These are phyloP conservation scores for Cordyceps cateniannulata DNA, from an alignment of 2,329 filamentous ascomycete genomes.

Conservation along the genomic window DNA sequence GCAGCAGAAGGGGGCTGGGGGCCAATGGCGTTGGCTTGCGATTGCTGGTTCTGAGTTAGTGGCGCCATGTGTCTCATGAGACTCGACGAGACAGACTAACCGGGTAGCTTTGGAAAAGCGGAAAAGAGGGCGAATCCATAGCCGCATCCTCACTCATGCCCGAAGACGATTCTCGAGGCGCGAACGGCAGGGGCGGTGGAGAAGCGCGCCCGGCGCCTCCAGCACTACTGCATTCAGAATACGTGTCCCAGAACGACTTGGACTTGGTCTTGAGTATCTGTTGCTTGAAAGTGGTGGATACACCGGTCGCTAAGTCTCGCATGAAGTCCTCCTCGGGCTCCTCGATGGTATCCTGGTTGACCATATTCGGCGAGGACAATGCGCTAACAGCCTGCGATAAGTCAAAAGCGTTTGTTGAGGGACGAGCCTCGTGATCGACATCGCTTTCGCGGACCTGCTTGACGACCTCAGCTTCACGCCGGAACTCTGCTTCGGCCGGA, in stretches of 20 bases:
- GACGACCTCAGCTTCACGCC: constrained; percentile 90
- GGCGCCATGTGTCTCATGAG: neutral
- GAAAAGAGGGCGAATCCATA: constrained; percentile 61
- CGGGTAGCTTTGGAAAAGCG: constrained; percentile 28
- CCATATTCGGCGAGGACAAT: constrained; percentile 63
- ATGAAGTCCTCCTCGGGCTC: constrained; percentile 67
- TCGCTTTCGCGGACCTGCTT: constrained; percentile 92
- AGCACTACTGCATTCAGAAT: constrained; percentile 59
- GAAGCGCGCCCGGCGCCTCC: constrained; percentile 44
- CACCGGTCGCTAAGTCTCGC: constrained; percentile 41
- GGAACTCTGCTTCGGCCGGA: constrained; percentile 81
- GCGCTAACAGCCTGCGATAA: constrained; percentile 48
- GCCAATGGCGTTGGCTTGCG: constrained; percentile 24
- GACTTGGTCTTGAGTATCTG: constrained; percentile 67
- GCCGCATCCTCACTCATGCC: constrained; percentile 62
- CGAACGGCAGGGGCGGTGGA: constrained; percentile 59
- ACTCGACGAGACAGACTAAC: constrained; percentile 14
- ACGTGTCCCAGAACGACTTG: constrained; percentile 66
- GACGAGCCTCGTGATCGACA: constrained; percentile 49
- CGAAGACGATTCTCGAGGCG: constrained; percentile 53
- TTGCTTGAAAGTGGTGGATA: constrained; percentile 66
- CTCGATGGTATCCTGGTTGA: constrained; percentile 58
- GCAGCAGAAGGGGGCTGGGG: constrained; percentile 55
- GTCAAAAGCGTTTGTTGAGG: constrained; percentile 32
- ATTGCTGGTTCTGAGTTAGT: constrained; percentile 19